These are phyloP conservation scores for Paecilomyces sp. DNA, from an alignment of 2,329 filamentous ascomycete genomes.

Conservation along the genomic window DNA sequence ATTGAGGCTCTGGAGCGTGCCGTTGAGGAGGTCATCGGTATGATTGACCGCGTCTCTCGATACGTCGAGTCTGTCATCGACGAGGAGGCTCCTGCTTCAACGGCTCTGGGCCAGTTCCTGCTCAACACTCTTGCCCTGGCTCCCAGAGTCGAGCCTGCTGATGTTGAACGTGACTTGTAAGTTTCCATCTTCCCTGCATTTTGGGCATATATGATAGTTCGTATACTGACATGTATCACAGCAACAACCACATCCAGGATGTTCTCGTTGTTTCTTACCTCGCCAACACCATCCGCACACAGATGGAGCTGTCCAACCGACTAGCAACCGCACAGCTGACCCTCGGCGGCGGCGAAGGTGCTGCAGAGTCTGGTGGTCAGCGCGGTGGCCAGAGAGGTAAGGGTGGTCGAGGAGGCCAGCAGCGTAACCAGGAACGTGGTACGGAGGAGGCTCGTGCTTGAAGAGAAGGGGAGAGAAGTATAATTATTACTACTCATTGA, in stretches of 20 bases:
- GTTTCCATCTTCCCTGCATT: slow-evolving; percentile 19
- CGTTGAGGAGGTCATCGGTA: slow-evolving; percentile 77
- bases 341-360: slow-evolving; percentile 43
- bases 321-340: slow-evolving; percentile 72
- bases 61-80: slow-evolving; percentile 89
- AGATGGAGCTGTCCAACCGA: slow-evolving; percentile 95
- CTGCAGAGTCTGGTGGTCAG: slow-evolving; percentile 28
- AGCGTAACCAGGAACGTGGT: slow-evolving; percentile 30
- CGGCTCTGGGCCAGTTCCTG: slow-evolving; percentile 86
- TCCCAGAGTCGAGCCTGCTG: slow-evolving; percentile 83
- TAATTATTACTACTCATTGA: slow-evolving; percentile 17
- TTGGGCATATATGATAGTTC: slow-evolving; percentile 1
- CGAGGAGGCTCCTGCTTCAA: slow-evolving; percentile 81
- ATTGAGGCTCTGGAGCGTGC: slow-evolving; percentile 83
- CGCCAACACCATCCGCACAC: slow-evolving; percentile 96
- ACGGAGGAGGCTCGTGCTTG: slow-evolving; percentile 33
- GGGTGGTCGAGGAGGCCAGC: slow-evolving; percentile 29
- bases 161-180: slow-evolving; percentile 91
- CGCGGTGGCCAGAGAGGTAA: slow-evolving; percentile 35
- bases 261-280: slow-evolving; percentile 97
- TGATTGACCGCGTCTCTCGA: slow-evolving; percentile 84
- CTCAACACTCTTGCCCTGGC: slow-evolving; percentile 89
- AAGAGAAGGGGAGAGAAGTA: slow-evolving; percentile 8
- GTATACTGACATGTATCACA: slow-evolving; percentile 30
- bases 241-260: slow-evolving; percentile 99